phyloP scores from a whole-genome alignment of 805 yeast genomes.

The Kodamaea jinghongensis region DNA sequence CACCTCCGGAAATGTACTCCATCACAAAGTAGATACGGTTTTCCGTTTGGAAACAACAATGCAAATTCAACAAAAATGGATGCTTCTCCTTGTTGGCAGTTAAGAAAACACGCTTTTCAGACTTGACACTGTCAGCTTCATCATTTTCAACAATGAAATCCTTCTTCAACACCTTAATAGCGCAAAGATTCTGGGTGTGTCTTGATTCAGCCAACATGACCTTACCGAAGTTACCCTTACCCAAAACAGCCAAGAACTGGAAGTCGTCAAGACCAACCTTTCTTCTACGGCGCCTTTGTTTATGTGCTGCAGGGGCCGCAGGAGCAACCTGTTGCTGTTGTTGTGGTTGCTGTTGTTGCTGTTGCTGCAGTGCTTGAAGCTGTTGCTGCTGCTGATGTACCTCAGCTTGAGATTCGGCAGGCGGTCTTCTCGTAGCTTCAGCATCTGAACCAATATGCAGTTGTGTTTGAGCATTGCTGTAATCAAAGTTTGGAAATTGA shows the following conservation, averaged over 20 bases:
- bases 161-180: conserved; percentile 94
- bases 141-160: conserved; percentile 94
- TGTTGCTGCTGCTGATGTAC: conserved; percentile 5
- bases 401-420: conserved; percentile 17
- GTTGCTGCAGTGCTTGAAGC: conserved; percentile 2
- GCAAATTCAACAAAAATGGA: conserved; percentile 88
- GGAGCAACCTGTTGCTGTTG: conserved; percentile 4
- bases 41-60: conserved; percentile 97
- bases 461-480: conserved; percentile 21
- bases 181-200: conserved; percentile 77
- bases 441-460: conserved; percentile 15
- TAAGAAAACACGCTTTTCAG: conserved; percentile 88
- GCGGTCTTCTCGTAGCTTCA: neutral
- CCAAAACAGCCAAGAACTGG: conserved; percentile 89
- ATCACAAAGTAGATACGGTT: conserved; percentile 96
- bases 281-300: conserved; percentile 47
- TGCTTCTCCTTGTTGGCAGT: conserved; percentile 84
- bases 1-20: conserved; percentile 98
- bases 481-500: conserved; percentile 25
- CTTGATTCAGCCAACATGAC: conserved; percentile 96
- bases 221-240: conserved; percentile 98
- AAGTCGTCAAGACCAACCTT: conserved; percentile 93
- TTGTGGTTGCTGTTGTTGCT: neutral
- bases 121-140: conserved; percentile 91
- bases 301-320: conserved; percentile 11